A percentile compares a stretch with the other conserved stretches of the same genome.
These are phyloP conservation scores for Chenopodium formosanum DNA, from an alignment of 148 eudicot genomes.

Conservation along the genomic window DNA sequence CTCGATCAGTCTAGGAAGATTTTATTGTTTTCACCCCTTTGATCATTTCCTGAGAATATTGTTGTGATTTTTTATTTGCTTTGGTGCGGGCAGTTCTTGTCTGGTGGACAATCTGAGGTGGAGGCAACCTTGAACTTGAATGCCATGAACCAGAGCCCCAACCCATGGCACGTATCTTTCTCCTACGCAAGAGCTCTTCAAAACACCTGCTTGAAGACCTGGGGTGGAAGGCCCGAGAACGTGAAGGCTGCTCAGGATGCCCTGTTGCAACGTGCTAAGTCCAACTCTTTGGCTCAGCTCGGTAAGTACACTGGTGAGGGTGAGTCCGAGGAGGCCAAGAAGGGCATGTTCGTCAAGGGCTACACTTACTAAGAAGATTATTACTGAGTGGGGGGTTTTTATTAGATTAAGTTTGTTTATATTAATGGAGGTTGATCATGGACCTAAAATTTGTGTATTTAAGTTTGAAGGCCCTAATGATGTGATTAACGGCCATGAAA, in stretches of 20 bases:
- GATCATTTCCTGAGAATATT: neutral
- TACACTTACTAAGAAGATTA: constrained; percentile 58
- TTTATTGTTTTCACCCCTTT: neutral
- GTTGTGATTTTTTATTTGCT: neutral
- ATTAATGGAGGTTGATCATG: constrained; percentile 6
- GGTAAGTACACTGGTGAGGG: constrained; percentile 91
- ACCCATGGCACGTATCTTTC: constrained; percentile 96
- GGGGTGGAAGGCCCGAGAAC: constrained; percentile 83
- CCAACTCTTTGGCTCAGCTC: constrained; percentile 87
- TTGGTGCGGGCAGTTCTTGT: constrained; percentile 57
- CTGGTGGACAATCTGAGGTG: constrained; percentile 96
- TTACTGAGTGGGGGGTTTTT: neutral
- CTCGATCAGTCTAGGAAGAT: neutral
- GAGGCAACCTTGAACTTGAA: constrained; percentile 90
- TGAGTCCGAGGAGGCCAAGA: constrained; percentile 75
- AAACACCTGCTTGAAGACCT: constrained; percentile 89
- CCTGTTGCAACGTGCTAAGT: constrained; percentile 68
- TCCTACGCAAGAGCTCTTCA: constrained; percentile 94
- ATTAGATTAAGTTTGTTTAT: constrained; percentile 15
- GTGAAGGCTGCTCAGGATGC: constrained; percentile 75
- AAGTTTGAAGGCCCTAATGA: constrained; percentile 25
- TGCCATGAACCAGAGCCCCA: constrained; percentile 81
- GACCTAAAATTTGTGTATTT: constrained; percentile 11
- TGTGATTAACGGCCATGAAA: constrained; percentile 27
- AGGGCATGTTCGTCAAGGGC: constrained; percentile 85